Base-by-base conservation (phyloP, 1,284 basidiomycete genomes). In the Ganoderma lingzhi region DNA sequence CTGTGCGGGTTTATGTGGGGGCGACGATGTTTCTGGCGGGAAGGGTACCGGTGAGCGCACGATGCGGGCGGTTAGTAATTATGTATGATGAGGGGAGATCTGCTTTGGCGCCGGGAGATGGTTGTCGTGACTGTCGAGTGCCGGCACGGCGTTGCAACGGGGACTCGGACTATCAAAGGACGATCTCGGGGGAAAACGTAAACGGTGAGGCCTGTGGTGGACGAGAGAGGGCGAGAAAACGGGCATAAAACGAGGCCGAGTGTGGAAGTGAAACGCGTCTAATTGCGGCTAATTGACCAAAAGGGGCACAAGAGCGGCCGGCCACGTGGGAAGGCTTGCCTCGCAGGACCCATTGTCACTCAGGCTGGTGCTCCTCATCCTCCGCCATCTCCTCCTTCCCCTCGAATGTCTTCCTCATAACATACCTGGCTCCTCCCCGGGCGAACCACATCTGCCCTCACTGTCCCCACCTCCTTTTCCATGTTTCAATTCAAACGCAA, bases 291-390 rank as follows among this genome's bases (percentile, higher is more conserved):
- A 42, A 61, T 28, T 14, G 37, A 8, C 72, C 72, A 68, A 67
- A 71, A 59, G 48, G 72, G 72, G 72, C n/a, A 73, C 72, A 73
- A 73, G 72, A 71, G 70, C 72, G 65, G 68, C 30, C 62, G 53
- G 23, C 70, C 72, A 73, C 72, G 72, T 73, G 72, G 72, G 72
- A 71, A 67, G 23, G 56, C 59, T 55, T 63, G 60, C 58, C 62
- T 39, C 28, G 6, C 32, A 30, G 37, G 35, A 56, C 51, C 56
- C 68, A 62, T 55, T 64, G 48, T 23, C 23, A 23, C 23, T 23
- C 23, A 23, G 23, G 23, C 23, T 23, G 23, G 23, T 48, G 59
- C 66, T 67, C 55, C 64, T 69, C 59, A 32, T 56, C 51, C 59
- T 58, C 62, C 28, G 19, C 53, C 63, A 37, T 35, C 69, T 45